phyloP scores from a whole-genome alignment of 441 rosid genomes.

The Theobroma grandiflorum region DNA sequence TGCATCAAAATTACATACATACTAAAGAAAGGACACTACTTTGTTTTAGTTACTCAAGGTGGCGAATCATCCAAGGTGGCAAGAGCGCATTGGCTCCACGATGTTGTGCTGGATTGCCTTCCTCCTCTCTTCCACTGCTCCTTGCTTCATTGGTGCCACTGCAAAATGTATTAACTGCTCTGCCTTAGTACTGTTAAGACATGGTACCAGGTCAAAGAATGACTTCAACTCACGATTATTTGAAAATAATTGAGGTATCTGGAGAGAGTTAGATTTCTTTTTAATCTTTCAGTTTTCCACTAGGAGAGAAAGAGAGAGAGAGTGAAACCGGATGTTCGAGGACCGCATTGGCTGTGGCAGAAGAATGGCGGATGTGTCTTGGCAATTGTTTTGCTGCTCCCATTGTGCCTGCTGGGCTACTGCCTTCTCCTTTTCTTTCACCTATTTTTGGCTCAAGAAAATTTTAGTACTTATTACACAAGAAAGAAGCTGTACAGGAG shows the following conservation, averaged over 20 bases:
- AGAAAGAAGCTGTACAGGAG: not conserved
- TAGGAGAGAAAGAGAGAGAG: slow-evolving; percentile 12
- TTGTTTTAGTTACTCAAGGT: slow-evolving; percentile 23
- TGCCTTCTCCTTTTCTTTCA: slow-evolving; percentile 76
- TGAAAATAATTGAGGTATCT: not conserved
- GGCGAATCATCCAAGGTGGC: slow-evolving; percentile 67
- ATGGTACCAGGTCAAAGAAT: not conserved
- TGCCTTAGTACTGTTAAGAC: not conserved
- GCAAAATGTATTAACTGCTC: slow-evolving; percentile 1
- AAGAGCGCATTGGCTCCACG: slow-evolving; percentile 34
- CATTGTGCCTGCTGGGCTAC: slow-evolving; percentile 40
- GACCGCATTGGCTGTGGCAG: slow-evolving; percentile 46
- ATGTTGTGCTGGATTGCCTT: slow-evolving; percentile 23
- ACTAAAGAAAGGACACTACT: not conserved
- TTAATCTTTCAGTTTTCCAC: not conserved
- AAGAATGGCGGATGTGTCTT: slow-evolving; percentile 46
- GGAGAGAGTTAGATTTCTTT: not conserved
- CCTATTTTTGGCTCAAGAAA: slow-evolving; percentile 39
- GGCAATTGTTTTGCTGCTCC: slow-evolving; percentile 40
- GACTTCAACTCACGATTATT: not conserved
- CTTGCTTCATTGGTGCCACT: slow-evolving; percentile 31
- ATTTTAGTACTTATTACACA: not conserved
- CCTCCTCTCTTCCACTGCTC: slow-evolving; percentile 36
- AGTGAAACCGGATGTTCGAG: slow-evolving; percentile 48
- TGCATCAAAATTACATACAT: slow-evolving; percentile 6